Evolutionary conservation across 306 rosid genomes (phyloP).

Genomic region (Argentina anserina): DNA sequence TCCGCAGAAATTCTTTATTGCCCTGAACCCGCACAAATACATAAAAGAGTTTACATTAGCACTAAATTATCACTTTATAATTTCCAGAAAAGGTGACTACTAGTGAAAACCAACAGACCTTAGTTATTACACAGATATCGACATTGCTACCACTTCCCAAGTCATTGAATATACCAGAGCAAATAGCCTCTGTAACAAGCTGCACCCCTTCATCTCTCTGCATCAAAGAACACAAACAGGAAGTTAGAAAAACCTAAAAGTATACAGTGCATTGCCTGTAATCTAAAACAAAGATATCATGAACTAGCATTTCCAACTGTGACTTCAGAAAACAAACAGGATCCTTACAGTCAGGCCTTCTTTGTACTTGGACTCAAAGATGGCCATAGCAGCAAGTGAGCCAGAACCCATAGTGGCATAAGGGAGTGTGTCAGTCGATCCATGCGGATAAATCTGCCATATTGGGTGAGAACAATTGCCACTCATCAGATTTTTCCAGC

Average conservation of each 20-base stretch:
- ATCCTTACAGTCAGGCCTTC: constrained; percentile 62
- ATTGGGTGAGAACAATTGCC: background rate
- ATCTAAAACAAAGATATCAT: background rate
- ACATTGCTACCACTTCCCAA: constrained; percentile 98
- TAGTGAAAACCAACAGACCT: constrained; percentile 47
- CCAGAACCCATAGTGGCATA: constrained; percentile 66
- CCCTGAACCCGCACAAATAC: constrained; percentile 48
- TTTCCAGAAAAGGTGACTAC: constrained; percentile 8
- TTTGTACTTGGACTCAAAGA: constrained; percentile 61
- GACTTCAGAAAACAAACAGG: background rate
- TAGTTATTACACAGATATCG: constrained; percentile 89
- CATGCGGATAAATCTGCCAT: constrained; percentile 81
- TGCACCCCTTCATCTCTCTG: constrained; percentile 10
- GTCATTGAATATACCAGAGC: constrained; percentile 93
- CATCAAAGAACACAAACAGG: background rate
- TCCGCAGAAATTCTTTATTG: constrained; percentile 80
- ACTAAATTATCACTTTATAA: background rate
- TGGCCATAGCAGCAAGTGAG: constrained; percentile 59
- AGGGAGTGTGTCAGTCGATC: constrained; percentile 75
- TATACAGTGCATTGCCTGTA: background rate
- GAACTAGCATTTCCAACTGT: background rate
- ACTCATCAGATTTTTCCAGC: constrained; percentile 5
- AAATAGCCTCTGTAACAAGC: constrained; percentile 60
- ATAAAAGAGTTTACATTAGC: constrained; percentile 12
- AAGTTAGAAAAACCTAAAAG: background rate